Base-by-base conservation (phyloP, 2,329 filamentous ascomycete species). In the Claviceps purpurea region DNA sequence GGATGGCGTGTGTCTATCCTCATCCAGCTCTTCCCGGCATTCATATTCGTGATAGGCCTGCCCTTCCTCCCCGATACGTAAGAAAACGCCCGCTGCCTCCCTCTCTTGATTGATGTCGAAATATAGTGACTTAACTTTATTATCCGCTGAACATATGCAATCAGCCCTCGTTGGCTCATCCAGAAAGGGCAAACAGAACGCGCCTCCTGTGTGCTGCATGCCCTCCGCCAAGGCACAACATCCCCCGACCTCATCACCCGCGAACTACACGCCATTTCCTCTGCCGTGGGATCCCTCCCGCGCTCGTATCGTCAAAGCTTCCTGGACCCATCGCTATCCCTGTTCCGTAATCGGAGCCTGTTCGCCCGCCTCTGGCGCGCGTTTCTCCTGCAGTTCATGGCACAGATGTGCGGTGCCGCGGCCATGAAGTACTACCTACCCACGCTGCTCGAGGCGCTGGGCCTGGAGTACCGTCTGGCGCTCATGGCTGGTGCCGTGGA, bases 351-450 rank as follows among this genome's bases (percentile, higher is more conserved):
- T 34, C 62, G 65, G 14, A 63, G 69, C 13, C 64, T 81, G 1
- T 75, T 74, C 58, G 68, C 71, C 14, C 69, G 78, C 0, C 65
- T 81, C 14, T 81, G 78, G 78, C 70, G 77, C 18, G 76, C 76
- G 1, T 70, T 75, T 0, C 63, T 79, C 1, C 66, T 81, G 5
- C 77, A 80, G 60, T 80, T 81, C 62, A 76, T 81, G 73, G 74
- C 75, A 0, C 76, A 79, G 57, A 76, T 80, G 73, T 79, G 75
- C 56, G 77, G 78, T 20, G 76, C 76, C 14, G 76, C 76, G 0
- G 76, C 76, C 2, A 79, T 81, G 68, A 80, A 81, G 57, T 80
- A 81, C 57, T 80, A 80, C 56, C 68, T 81, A 0, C 77, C 77
- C 0, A 72, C 70, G 0, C 72, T 79, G 8, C 74, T 81, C 53